Evolutionary conservation across 2,329 filamentous ascomycete genomes (phyloP).

Genomic region (Colletotrichum melonis): DNA sequence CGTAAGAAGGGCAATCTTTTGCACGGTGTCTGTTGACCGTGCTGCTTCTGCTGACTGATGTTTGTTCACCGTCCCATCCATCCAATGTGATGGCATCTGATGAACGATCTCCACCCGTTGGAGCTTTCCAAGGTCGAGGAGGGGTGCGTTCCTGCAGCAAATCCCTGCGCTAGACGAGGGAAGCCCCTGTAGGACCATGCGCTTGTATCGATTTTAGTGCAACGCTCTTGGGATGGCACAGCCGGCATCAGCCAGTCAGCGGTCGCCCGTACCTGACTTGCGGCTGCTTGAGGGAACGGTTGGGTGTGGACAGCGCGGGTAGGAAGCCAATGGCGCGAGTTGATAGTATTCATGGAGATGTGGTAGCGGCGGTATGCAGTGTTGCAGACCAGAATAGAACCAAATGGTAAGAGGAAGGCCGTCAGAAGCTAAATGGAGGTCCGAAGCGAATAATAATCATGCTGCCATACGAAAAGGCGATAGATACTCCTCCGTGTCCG

Average conservation of each 20-base stretch:
- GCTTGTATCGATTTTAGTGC: conserved; percentile 30
- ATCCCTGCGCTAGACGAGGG: conserved; percentile 31
- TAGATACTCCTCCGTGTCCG: not conserved
- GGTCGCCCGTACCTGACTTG: conserved; percentile 24
- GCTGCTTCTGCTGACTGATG: conserved; percentile 4
- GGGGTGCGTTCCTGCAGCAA: conserved; percentile 37
- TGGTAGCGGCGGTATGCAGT: not conserved
- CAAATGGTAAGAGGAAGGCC: not conserved
- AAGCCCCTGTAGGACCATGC: conserved; percentile 25
- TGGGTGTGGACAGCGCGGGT: not conserved
- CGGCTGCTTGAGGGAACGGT: conserved; percentile 6
- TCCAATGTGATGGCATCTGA: conserved; percentile 18
- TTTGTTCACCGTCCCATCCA: not conserved
- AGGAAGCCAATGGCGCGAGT: not conserved
- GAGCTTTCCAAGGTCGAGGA: conserved; percentile 10
- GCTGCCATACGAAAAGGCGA: not conserved
- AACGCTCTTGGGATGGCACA: conserved; percentile 29
- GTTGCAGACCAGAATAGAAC: not conserved
- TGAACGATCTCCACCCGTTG: conserved; percentile 20
- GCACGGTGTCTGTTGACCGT: conserved; percentile 11
- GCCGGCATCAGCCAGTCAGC: conserved; percentile 23
- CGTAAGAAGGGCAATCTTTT: not conserved
- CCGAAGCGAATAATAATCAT: not conserved
- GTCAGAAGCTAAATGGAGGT: not conserved
- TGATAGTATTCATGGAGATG: not conserved